Percentiles rank a stretch among this genome's conserved stretches.
Conservation (phyloP, 345 rosid species). For the Arabis alpina region DNA sequence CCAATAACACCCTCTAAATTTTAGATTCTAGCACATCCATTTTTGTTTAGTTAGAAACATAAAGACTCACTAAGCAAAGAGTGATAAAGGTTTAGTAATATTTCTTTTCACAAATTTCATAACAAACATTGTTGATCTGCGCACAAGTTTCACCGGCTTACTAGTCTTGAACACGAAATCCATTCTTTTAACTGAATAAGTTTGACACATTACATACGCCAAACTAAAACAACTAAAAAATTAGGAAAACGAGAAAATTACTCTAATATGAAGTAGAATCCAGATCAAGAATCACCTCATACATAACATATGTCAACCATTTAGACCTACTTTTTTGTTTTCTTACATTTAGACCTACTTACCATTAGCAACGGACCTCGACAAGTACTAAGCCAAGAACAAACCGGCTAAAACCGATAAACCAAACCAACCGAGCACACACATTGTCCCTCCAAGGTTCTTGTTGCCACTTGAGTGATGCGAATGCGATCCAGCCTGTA, state of each 20-base stretch:
- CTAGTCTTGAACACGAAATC: neutral
- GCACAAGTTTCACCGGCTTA: neutral
- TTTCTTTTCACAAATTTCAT: neutral
- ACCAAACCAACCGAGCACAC: constrained; percentile 3
- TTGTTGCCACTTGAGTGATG: constrained; percentile 9
- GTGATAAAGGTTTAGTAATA: no score
- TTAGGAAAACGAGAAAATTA: neutral
- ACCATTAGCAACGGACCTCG: neutral
- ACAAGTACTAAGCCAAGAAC: constrained; percentile 5
- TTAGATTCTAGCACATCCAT: no score
- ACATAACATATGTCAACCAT: neutral
- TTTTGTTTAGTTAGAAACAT: no score
- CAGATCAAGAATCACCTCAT: no score
- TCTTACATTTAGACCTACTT: neutral
- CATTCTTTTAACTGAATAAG: neutral
- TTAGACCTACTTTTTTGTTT: neutral
- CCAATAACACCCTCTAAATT: no score
- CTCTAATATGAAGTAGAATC: neutral
- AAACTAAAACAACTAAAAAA: neutral
- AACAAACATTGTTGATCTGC: neutral
- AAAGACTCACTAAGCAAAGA: no score
- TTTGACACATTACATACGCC: neutral
- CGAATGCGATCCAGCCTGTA: constrained; percentile 12
- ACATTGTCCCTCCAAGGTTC: neutral
- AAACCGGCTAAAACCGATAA: constrained; percentile 24